These are phyloP conservation scores for Globisporangium uncinulatum DNA, from an alignment of 352 stramenopile genomes.

Conservation along the genomic window DNA sequence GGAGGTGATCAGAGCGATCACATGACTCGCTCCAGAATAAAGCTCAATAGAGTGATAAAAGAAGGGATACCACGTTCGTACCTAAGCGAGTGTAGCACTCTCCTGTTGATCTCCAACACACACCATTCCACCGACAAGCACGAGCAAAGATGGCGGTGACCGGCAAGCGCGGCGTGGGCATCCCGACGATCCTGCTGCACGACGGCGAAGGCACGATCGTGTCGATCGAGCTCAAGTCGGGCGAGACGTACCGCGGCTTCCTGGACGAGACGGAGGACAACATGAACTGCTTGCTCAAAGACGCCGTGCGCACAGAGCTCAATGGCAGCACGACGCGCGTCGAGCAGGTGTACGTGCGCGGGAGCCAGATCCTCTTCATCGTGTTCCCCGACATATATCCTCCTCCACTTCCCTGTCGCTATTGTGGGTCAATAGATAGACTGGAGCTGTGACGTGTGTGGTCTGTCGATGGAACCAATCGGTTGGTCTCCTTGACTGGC, in stretches of 20 bases:
- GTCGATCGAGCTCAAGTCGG: conserved; percentile 84
- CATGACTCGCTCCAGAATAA: no score
- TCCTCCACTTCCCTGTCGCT: conserved; percentile 18
- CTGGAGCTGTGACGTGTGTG: no score
- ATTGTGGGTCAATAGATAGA: not conserved
- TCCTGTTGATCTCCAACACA: not conserved
- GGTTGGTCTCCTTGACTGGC: conserved; percentile 18
- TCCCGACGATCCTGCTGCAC: conserved; percentile 82
- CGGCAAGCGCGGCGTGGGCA: conserved; percentile 78
- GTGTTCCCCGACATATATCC: conserved; percentile 89
- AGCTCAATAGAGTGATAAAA: no score
- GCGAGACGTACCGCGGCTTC: conserved; percentile 80
- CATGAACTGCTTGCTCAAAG: conserved; percentile 89
- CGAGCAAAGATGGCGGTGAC: conserved; percentile 61
- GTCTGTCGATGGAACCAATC: not conserved
- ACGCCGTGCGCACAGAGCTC: conserved; percentile 78
- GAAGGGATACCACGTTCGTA: conserved; percentile 1
- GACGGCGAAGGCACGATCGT: conserved; percentile 86
- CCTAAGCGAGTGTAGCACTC: not conserved
- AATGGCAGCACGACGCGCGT: conserved; percentile 75
- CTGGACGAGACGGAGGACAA: conserved; percentile 88
- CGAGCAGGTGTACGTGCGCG: conserved; percentile 81
- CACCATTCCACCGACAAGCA: not conserved
- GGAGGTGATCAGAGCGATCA: no score
- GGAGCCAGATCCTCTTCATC: conserved; percentile 86